phyloP scores from a whole-genome alignment of 352 stramenopile genomes.

The Lagenidium giganteum region DNA sequence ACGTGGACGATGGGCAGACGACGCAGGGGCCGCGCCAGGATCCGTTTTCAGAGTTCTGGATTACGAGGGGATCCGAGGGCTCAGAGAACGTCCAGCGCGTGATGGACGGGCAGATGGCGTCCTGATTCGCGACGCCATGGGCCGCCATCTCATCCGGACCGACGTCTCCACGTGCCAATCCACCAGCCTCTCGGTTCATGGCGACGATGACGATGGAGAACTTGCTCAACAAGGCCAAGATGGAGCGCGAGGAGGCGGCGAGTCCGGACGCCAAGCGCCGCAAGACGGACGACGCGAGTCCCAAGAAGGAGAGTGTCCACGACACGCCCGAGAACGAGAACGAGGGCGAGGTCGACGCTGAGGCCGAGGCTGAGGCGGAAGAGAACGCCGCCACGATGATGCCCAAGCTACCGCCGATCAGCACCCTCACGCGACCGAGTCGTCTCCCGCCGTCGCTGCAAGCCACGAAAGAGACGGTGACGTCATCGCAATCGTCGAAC shows the following conservation, averaged over 20 bases:
- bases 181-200: constrained; percentile 10
- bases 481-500: background rate
- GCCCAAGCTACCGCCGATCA: constrained; percentile 20
- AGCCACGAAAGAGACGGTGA: background rate
- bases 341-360: background rate
- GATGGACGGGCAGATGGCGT: too few species aligned
- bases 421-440: constrained; percentile 10
- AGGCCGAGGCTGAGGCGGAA: background rate
- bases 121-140: too few species aligned
- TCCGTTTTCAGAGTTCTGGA: background rate
- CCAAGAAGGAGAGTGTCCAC: constrained; percentile 2
- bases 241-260: too few species aligned
- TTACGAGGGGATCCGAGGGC: background rate
- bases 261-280: too few species aligned
- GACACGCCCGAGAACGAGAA: constrained; percentile 1
- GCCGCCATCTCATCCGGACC: too few species aligned
- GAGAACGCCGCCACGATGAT: background rate
- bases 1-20: too few species aligned
- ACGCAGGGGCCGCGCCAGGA: too few species aligned
- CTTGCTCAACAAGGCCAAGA: constrained; percentile 8
- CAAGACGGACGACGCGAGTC: background rate
- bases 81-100: too few species aligned
- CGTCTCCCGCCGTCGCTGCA: constrained; percentile 3
- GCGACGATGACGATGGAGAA: constrained; percentile 15
- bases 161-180: too few species aligned